Percentiles rank a stretch among this genome's conserved stretches.
Evolutionary conservation across 495 filamentous ascomycete species (phyloP).

Genomic region (Neurospora tetraspora): DNA sequence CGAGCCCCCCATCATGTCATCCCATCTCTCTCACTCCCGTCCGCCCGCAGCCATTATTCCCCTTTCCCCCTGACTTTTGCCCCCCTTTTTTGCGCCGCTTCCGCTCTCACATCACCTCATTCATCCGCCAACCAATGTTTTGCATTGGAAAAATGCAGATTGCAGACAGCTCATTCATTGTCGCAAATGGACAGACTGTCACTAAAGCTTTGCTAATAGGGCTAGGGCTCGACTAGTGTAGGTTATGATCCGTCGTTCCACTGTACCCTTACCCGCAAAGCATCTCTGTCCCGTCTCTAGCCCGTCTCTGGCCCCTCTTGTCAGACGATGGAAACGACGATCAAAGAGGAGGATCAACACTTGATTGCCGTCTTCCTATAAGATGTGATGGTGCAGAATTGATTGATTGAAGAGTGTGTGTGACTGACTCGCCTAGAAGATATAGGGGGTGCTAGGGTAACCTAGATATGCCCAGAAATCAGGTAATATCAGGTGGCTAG

Average conservation of each 20-base stretch:
- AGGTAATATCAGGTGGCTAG: no score
- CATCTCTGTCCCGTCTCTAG: neutral
- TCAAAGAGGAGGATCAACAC: neutral
- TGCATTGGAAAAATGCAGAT: neutral
- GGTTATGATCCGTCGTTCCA: neutral
- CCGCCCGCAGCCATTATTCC: neutral
- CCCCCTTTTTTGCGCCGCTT: neutral
- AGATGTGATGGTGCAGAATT: no score
- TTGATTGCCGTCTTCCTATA: neutral
- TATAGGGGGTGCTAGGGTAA: no score
- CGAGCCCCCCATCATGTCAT: neutral
- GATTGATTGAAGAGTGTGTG: no score
- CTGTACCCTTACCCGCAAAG: neutral
- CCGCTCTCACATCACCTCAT: neutral
- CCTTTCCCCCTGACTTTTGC: neutral
- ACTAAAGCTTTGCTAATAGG: neutral
- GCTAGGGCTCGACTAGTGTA: neutral
- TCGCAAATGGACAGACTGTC: neutral
- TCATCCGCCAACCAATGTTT: neutral
- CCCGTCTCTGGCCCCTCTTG: neutral
- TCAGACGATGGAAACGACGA: neutral
- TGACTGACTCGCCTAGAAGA: no score
- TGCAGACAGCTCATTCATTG: neutral
- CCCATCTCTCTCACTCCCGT: neutral
- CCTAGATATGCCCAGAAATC: no score